Base-by-base conservation (phyloP, 192 early-diverging fungal species). In the Gigaspora rosea region DNA sequence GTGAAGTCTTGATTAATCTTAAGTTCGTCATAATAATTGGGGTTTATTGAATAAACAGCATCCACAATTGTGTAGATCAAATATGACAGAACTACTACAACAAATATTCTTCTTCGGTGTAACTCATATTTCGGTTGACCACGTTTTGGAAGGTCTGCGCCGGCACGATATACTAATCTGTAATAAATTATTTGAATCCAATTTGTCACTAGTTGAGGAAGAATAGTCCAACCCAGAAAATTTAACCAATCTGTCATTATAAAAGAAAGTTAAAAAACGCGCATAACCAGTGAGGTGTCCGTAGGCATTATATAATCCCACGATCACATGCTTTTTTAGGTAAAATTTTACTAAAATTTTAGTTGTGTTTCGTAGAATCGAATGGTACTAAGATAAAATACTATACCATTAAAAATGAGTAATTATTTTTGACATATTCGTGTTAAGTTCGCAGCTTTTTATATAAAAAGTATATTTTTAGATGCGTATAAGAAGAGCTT, bases 91-190 rank as follows among this genome's bases (percentile, higher is more conserved):
- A 86, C 81, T 11, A 86, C 83, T 33, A 67, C 67, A 35, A 78
- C 79, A 49, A 84, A 86, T 66, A 86, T 86, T 51, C 79, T 22
- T 78, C 72, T 83, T 64, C 78, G 77, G 52, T 86, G 85, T 36
- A 70, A 49, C 32, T 64, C 63, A 59, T 78, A 78, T 57, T 82
- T 86, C n/a, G 61, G 79, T 41, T 80, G 77, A 12, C 80, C 80
- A 52, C 79, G 71, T 20, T 82, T 78, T 16, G 85, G 85, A 20
- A 80, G 78, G 15, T 78, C 75, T 35, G 50, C 71, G 36, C 77
- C 80, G 63, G 80, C 82, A 0, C 67, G 72, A 54, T 86, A 86
- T 27, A 79, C 70, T 50, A 77, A 58, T 11, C 70, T 75, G 54
- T 86, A 86, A 80, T 80, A 86, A 48, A 80, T 76, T 47, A 33